These are phyloP conservation scores for Picea abies DNA, from an alignment of 83 land plant species.

Conservation along the genomic window DNA sequence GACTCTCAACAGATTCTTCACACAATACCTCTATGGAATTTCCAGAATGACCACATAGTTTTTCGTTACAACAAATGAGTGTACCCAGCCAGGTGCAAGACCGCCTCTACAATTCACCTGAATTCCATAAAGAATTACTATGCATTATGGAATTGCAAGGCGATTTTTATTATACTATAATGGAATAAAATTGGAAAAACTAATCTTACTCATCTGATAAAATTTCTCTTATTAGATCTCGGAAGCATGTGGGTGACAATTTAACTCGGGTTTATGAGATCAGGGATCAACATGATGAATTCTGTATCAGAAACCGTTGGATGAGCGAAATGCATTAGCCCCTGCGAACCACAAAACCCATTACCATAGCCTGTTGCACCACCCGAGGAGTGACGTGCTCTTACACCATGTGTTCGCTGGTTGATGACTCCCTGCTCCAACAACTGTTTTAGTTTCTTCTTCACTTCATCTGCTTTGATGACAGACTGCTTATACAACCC, in stretches of 20 bases:
- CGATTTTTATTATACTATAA: neutral
- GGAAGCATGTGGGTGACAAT: constrained; percentile 71
- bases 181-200: neutral
- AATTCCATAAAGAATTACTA: neutral
- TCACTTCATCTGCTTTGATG: no score
- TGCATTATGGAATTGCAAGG: neutral
- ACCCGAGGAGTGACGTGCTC: no score
- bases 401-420: no score
- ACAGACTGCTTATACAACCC: no score
- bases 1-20: constrained; percentile 56
- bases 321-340: constrained; percentile 75
- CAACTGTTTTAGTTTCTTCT: no score
- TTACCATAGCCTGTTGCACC: no score
- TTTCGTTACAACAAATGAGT: constrained; percentile 80
- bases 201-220: constrained; percentile 55
- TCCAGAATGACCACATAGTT: constrained; percentile 77
- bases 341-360: constrained; percentile 20
- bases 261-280: constrained; percentile 77
- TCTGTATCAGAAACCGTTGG: constrained; percentile 73
- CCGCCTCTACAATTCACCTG: constrained; percentile 62
- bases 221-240: constrained; percentile 66
- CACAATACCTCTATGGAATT: constrained; percentile 78
- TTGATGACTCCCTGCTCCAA: no score
- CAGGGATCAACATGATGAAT: constrained; percentile 76
- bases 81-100: constrained; percentile 84